Base-by-base conservation (phyloP, 2,329 filamentous ascomycete species). In the Xylariales sp. region DNA sequence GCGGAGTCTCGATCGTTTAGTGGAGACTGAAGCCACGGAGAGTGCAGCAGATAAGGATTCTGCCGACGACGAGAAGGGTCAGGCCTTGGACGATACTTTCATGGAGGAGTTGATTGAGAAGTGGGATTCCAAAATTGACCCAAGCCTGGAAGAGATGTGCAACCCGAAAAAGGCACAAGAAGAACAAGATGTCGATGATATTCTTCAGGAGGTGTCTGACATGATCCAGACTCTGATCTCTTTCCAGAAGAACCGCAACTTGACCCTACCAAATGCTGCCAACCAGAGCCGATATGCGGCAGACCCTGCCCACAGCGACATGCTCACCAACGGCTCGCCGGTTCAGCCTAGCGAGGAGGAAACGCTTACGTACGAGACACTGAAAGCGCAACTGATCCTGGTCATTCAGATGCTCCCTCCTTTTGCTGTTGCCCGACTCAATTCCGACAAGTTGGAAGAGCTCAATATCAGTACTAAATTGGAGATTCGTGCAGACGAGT, bases 401-500 rank as follows among this genome's bases (percentile, higher is more conserved):
- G 78, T 95, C 45, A 76, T 95, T 43, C 74, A 83, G 47, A 79
- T 76, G 27, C 65, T 95, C 10, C 89, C 89, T 2, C 89, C 89
- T 2, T 93, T 88, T 55, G 86, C 85, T 2, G 85, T 95, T 17
- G 83, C 89, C 5, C 91, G 93, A 53, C 68, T 95, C 44, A 83
- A 94, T 51, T 88, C 88, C 8, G 85, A 94, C 55, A 85, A 89
- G 57, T 65, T 95, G n/a, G 83, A 83, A 20, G 85, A 89, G 41
- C 68, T 95, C 33, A 83, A 87, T 45, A 84, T 95, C 55, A 91
- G 83, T 63, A 87, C 81, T 31, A 88, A 81, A 55, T 75, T 95
- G 15, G 66, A 88, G 42, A 69, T 94, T 32, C 78, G 85, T 43
- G 80, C 75, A 6, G 80, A 83, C 36, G 80, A 88, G 52, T 86